Percentiles rank a stretch among this genome's conserved stretches.
Conservation (phyloP, 75 land plant genomes). For the Ceratopteris richardii region DNA sequence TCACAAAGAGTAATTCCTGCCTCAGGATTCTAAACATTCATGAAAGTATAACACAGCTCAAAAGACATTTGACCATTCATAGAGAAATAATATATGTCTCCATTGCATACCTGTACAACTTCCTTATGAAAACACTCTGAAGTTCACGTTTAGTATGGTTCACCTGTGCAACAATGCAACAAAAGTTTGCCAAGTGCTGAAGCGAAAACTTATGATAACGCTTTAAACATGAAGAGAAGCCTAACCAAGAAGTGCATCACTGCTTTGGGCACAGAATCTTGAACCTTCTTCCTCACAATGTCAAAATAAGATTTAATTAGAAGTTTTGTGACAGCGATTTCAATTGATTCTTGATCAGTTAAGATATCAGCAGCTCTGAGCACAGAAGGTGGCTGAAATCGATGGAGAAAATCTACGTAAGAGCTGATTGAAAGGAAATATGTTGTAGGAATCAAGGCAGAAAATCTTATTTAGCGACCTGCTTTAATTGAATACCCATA, state of each 20-base stretch:
- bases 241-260: conserved; percentile 36
- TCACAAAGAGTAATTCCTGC: no score
- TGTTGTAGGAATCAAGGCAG: not conserved
- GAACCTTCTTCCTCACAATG: conserved; percentile 44
- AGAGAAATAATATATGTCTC: not conserved
- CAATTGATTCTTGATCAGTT: conserved; percentile 34
- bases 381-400: conserved; percentile 31
- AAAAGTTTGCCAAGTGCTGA: not conserved
- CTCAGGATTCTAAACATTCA: no score
- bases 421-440: not conserved
- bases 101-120: conserved; percentile 28
- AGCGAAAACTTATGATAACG: not conserved
- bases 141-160: conserved; percentile 31
- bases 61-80: not conserved
- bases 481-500: conserved; percentile 27
- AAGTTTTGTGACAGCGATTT: conserved; percentile 29
- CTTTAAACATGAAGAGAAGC: not conserved
- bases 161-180: conserved; percentile 11
- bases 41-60: no score
- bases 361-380: conserved; percentile 22
- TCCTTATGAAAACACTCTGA: conserved; percentile 28
- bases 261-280: conserved; percentile 39
- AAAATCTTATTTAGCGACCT: conserved; percentile 11
- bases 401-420: not conserved
- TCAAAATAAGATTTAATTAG: conserved; percentile 40